Evolutionary conservation across 2,329 filamentous ascomycete genomes (phyloP), one percentile per base, ranked within the genome.

Genomic region (Talaromyces sp.): DNA sequence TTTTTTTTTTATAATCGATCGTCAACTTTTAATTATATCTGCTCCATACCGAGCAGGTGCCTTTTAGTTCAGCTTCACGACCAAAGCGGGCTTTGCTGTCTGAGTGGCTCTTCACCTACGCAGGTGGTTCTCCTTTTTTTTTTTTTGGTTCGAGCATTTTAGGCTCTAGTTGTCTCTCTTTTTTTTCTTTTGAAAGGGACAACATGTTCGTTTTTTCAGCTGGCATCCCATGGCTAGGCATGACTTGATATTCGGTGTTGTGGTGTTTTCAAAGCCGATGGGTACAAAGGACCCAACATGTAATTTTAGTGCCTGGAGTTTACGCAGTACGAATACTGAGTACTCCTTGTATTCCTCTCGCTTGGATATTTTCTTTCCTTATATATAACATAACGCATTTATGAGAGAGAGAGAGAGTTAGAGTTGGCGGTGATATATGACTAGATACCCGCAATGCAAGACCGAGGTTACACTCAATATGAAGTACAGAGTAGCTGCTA

Each of bases 21-120:
- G 12, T n/a, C 51, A 44, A 18, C 52, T 60, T 30, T 57, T 65
- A 67, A 57, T 57, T 61, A 50, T 61, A 61, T 65, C 63, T 64
- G 62, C 58, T 34, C 12, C 33, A 57, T 42, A 57, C 61, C 33
- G 36, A n/a, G 44, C 44, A 28, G 42, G 16, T 36, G 47, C 47
- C 56, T 33, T 52, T 60, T 56, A 58, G 57, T 47, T 61, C 55
- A 59, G 55, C 44, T 59, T 67, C 63, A 75, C 71, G 73, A 76
- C 74, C 74, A 76, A 76, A 77, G 75, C 75, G 66, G 75, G 74
- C 75, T 76, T 76, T 75, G 70, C 64, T 34, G 70, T 75, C 71
- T 62, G 56, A 66, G 58, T 68, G 65, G 67, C 65, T 60, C 63
- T 57, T 64, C 62, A 53, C 33, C 40, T 60, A 30, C 30, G 53